These are phyloP conservation scores for Saturnispora gosingensis DNA, from an alignment of 805 yeast species.

Conservation along the genomic window DNA sequence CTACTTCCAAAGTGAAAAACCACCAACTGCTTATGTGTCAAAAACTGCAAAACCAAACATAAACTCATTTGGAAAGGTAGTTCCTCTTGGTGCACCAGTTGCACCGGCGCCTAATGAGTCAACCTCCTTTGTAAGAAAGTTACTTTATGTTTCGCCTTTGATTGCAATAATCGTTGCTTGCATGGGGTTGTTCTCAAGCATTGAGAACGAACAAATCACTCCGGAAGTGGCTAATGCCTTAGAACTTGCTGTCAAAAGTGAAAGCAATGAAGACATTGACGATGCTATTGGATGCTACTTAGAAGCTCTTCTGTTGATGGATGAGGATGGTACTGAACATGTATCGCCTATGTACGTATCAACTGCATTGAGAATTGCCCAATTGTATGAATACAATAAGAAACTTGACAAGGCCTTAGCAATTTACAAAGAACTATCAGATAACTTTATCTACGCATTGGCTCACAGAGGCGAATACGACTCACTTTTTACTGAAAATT, in stretches of 20 bases:
- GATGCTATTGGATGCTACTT: constrained; percentile 62
- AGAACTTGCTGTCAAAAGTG: constrained; percentile 13
- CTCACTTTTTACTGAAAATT: constrained; percentile 6
- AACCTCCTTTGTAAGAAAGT: not conserved
- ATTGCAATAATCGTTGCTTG: not conserved
- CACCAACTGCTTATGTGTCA: not conserved
- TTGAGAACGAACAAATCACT: constrained; percentile 10
- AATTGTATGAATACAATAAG: constrained; percentile 52
- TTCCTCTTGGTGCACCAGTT: not conserved
- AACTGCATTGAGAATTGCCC: constrained; percentile 71
- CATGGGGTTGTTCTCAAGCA: not conserved
- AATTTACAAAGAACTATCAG: constrained; percentile 18
- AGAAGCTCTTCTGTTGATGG: constrained; percentile 58
- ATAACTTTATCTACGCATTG: constrained; percentile 10
- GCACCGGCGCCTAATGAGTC: not conserved
- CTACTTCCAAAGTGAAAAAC: not conserved
- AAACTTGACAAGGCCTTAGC: constrained; percentile 21
- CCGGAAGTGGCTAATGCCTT: constrained; percentile 10
- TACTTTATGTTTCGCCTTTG: not conserved
- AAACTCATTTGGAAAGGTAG: not conserved
- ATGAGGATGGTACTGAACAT: constrained; percentile 41
- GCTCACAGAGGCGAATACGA: constrained; percentile 8
- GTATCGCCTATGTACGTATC: constrained; percentile 79
- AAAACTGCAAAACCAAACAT: not conserved
- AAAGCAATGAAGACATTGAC: constrained; percentile 37